These are phyloP conservation scores for Penicillium sp. DNA, from an alignment of 2,329 filamentous ascomycete species.

Conservation along the genomic window DNA sequence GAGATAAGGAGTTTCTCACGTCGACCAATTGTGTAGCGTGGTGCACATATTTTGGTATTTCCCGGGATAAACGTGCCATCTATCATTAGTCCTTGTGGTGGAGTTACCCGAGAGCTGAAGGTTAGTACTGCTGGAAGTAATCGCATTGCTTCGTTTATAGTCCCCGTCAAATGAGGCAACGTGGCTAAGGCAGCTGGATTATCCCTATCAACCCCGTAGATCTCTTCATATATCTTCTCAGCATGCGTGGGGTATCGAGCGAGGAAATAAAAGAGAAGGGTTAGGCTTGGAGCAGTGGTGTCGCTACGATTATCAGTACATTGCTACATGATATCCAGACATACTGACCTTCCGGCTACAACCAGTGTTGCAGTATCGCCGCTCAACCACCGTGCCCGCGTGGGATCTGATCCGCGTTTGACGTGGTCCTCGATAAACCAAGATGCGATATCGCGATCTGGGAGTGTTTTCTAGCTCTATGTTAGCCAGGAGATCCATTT, in stretches of 20 bases:
- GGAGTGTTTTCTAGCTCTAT: background rate
- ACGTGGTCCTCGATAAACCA: slow-evolving; percentile 12
- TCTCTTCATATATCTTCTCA: background rate
- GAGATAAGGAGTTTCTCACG: background rate
- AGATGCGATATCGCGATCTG: slow-evolving; percentile 12
- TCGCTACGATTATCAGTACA: slow-evolving; percentile 2
- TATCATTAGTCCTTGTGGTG: background rate
- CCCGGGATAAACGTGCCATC: background rate
- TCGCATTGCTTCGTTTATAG: slow-evolving; percentile 3
- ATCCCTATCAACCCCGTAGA: background rate
- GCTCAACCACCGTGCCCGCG: background rate
- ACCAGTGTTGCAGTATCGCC: slow-evolving; percentile 9
- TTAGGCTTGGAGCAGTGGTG: slow-evolving; percentile 12
- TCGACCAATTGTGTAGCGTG: slow-evolving; percentile 5
- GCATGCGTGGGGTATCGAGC: slow-evolving; percentile 7
- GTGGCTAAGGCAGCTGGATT: background rate
- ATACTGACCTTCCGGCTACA: slow-evolving; percentile 4
- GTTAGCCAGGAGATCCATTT: background rate
- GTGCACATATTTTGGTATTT: slow-evolving; percentile 1
- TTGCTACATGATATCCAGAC: too few relatives aligned
- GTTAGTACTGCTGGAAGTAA: background rate
- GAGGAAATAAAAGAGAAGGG: slow-evolving; percentile 12
- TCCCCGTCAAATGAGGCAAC: background rate
- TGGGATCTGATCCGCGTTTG: background rate
- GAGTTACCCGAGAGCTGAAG: slow-evolving; percentile 1